phyloP scores from a whole-genome alignment of 2,329 filamentous ascomycete species.

The Tolypocladium tropicale region DNA sequence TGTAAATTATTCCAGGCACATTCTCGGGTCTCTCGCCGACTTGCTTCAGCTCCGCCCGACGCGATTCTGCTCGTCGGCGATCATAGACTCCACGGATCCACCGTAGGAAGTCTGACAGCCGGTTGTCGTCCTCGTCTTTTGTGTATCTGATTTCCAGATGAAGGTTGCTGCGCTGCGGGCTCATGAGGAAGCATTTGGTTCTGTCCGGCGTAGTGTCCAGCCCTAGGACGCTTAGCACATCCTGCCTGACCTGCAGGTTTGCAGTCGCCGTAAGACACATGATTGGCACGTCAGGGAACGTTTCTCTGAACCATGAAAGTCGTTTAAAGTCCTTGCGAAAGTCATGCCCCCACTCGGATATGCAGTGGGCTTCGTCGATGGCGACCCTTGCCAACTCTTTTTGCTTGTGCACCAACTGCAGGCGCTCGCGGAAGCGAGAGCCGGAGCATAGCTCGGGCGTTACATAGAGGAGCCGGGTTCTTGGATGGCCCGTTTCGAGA shows the following conservation, averaged over 20 bases:
- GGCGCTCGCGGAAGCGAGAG: slow-evolving; percentile 63
- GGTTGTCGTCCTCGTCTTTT: slow-evolving; percentile 60
- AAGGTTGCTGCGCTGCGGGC: slow-evolving; percentile 73
- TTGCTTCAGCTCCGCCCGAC: slow-evolving; percentile 47
- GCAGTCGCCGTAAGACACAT: slow-evolving; percentile 92
- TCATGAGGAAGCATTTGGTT: slow-evolving; percentile 72
- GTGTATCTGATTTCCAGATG: slow-evolving; percentile 87
- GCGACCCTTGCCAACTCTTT: slow-evolving; percentile 79
- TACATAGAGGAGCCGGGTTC: slow-evolving; percentile 77
- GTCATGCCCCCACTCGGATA: slow-evolving; percentile 97
- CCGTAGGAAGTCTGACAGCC: slow-evolving; percentile 60
- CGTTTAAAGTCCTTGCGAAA: slow-evolving; percentile 89
- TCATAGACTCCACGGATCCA: slow-evolving; percentile 70
- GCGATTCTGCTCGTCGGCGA: slow-evolving; percentile 50
- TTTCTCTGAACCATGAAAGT: slow-evolving; percentile 73
- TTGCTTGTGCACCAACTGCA: slow-evolving; percentile 67
- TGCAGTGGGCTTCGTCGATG: slow-evolving; percentile 92
- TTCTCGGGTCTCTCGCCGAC: slow-evolving; percentile 47
- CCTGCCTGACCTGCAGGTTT: slow-evolving; percentile 67
- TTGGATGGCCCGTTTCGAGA: slow-evolving; percentile 78
- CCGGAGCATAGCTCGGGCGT: slow-evolving; percentile 82
- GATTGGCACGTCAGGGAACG: slow-evolving; percentile 76
- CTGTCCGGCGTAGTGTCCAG: slow-evolving; percentile 47
- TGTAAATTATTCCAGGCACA: slow-evolving; percentile 73
- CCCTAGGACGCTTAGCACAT: slow-evolving; percentile 68